Evolutionary conservation across 805 yeast genomes (phyloP).

Genomic region (Schwanniomyces occidentalis): DNA sequence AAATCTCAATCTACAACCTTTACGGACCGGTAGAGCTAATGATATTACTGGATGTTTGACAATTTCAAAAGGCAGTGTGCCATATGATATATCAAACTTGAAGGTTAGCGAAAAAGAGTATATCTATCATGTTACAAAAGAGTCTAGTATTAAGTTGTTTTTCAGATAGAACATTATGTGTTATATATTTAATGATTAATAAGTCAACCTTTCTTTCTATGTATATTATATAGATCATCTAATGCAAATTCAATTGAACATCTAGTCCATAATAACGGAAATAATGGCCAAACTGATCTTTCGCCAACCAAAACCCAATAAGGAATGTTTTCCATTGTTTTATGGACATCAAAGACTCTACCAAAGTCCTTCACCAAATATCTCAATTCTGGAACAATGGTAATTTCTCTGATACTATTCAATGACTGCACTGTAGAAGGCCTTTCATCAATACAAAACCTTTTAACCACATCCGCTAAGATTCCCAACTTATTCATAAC

Average conservation of each 20-base stretch:
- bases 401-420: conserved; percentile 64
- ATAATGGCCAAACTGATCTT: conserved; percentile 87
- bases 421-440: conserved; percentile 69
- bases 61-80: conserved; percentile 56
- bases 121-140: conserved; percentile 58
- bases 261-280: conserved; percentile 81
- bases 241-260: conserved; percentile 88
- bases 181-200: conserved; percentile 22
- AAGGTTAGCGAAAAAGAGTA: conserved; percentile 60
- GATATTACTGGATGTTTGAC: conserved; percentile 77
- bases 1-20: conserved; percentile 60
- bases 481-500: conserved; percentile 78
- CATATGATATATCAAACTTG: conserved; percentile 19
- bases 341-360: conserved; percentile 74
- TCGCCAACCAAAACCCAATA: conserved; percentile 93
- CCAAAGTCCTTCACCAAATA: conserved; percentile 71
- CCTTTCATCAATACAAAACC: conserved; percentile 84
- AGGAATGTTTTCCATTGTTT: conserved; percentile 69
- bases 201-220: conserved; percentile 26
- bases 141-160: conserved; percentile 46
- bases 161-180: conserved; percentile 32
- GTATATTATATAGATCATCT: conserved; percentile 65
- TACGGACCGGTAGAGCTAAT: conserved; percentile 77
- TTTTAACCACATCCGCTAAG: conserved; percentile 64
- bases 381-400: conserved; percentile 84